Evolutionary conservation across 768 basidiomycete species (phyloP), one percentile per base, ranked within the genome.

Genomic region (Melanogaster broomeanus): DNA sequence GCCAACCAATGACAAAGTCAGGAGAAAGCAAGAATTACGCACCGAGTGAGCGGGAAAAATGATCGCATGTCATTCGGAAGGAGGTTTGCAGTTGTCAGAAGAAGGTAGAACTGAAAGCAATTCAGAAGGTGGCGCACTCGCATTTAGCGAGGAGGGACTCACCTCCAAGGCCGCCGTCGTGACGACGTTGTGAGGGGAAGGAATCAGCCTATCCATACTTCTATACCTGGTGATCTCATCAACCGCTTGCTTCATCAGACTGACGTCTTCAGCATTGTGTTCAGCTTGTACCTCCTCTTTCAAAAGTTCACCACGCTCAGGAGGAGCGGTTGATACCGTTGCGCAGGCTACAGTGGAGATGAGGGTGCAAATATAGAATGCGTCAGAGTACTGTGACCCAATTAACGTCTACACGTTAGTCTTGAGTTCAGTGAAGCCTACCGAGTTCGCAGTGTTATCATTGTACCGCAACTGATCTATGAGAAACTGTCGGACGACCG

Each of bases 391-490:
- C 93, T 96, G 39, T 49, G 42, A 39, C 37, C 28, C 13, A 42
- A 35, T 51, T 30, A 63, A 49, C n/a, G 13, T 44, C 8, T 10
- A 28, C 34, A 22, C 19, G n/a, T 19, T 42, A 16, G n/a, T 45
- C 18, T 45, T 21, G 3, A 42, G 27, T 40, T 35, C 21, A 42
- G 9, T 45, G 41, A 31, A 21, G 70, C 91, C 63, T 57, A 96
- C 94, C 37, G 82, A 77, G 65, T 96, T 97, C 18, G 84, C 80
- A 3, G 93, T 92, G 67, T 98, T 98, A 68, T 98, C 96, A 65
- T 98, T 98, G 67, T 92, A 93, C 11, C 87, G 83, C n/a, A 98
- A 76, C 56, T 95, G 88, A 65, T 97, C 94, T 55, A 96, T 86
- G 27, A 98, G 75, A 62, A 97, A 91, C 53, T 85, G 86, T 41